These are phyloP conservation scores for Eucalyptus leucophloia DNA, from an alignment of 345 rosid genomes.

Conservation along the genomic window DNA sequence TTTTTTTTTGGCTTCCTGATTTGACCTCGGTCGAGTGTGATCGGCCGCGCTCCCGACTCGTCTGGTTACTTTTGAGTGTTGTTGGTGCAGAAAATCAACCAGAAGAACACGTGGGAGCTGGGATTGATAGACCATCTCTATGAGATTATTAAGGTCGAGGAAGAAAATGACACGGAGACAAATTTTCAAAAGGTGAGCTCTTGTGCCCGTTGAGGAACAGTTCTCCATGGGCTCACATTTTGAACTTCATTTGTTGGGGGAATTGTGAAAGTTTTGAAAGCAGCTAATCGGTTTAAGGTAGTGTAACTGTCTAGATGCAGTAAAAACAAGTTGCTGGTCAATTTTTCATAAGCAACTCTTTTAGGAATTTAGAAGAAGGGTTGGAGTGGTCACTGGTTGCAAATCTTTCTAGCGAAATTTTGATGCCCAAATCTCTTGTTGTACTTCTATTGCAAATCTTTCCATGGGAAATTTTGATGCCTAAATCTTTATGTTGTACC, in stretches of 20 bases:
- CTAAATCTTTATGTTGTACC: background rate
- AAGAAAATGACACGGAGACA: constrained; percentile 70
- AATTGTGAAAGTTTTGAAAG: background rate
- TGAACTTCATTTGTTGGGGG: background rate
- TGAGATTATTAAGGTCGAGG: constrained; percentile 86
- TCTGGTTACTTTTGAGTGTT: background rate
- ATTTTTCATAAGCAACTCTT: background rate
- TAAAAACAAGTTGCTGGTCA: background rate
- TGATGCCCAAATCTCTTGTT: background rate
- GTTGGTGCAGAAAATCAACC: constrained; percentile 64
- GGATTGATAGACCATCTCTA: constrained; percentile 74
- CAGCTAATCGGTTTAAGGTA: background rate
- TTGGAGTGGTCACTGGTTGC: background rate
- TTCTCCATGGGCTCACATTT: background rate
- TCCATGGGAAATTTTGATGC: background rate
- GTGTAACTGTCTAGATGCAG: background rate
- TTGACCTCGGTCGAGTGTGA: background rate
- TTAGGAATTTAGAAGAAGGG: background rate
- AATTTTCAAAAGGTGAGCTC: constrained; percentile 79
- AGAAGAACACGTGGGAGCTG: constrained; percentile 88
- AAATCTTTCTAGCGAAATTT: background rate
- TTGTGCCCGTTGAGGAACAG: background rate
- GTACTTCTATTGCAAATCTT: background rate
- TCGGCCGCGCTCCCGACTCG: background rate
- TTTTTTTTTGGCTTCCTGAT: background rate